phyloP scores from a whole-genome alignment of 805 yeast species.

The Ogataea henricii region DNA sequence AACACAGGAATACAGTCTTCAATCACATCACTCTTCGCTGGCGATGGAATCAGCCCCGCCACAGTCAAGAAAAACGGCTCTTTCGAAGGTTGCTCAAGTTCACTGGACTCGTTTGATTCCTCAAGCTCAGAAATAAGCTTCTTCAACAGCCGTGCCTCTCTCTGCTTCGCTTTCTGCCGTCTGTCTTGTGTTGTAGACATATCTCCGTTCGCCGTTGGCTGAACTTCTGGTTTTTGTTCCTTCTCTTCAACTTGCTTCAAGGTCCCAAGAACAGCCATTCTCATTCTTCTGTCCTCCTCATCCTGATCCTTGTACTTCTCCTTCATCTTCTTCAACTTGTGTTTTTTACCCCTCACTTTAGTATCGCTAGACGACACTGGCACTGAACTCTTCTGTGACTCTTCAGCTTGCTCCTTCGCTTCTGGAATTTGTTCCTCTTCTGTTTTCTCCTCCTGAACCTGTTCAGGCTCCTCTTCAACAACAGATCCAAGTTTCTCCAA shows the following conservation, averaged over 20 bases:
- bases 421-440: not conserved
- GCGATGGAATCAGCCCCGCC: slow-evolving; percentile 42
- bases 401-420: not conserved
- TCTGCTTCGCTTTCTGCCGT: slow-evolving; percentile 30
- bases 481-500: slow-evolving; percentile 27
- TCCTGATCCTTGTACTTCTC: slow-evolving; percentile 89
- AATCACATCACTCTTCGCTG: slow-evolving; percentile 51
- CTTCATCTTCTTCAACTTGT: slow-evolving; percentile 78
- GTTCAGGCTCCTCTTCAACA: slow-evolving; percentile 8
- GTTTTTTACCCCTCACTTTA: slow-evolving; percentile 79
- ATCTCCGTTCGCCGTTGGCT: slow-evolving; percentile 5
- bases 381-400: slow-evolving; percentile 12
- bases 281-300: slow-evolving; percentile 74
- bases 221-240: slow-evolving; percentile 8
- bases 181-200: slow-evolving; percentile 15
- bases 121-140: slow-evolving; percentile 35
- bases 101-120: slow-evolving; percentile 15
- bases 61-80: slow-evolving; percentile 32
- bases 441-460: slow-evolving; percentile 3
- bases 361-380: slow-evolving; percentile 34
- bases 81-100: slow-evolving; percentile 25
- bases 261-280: slow-evolving; percentile 85
- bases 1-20: slow-evolving; percentile 77
- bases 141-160: slow-evolving; percentile 33
- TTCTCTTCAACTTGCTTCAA: slow-evolving; percentile 53